Conservation (phyloP, 805 yeast genomes). For the Grigorovia transvaalensis region DNA sequence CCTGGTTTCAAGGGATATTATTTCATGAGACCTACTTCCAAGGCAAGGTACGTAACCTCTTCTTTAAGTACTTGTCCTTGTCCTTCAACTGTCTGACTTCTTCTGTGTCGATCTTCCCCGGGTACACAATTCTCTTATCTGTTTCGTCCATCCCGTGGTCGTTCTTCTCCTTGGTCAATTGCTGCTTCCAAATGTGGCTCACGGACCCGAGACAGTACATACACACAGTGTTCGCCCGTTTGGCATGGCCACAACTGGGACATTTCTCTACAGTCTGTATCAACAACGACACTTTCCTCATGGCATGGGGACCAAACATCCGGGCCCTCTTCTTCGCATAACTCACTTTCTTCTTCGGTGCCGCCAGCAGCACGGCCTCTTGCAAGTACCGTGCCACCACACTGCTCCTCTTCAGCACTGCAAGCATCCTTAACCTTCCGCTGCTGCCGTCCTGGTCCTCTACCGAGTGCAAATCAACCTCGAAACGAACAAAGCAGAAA, state of each 20-base stretch:
- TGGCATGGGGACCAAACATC: constrained; percentile 41
- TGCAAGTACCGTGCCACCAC: background rate
- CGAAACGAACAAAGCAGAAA: no score
- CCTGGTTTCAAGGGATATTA: background rate
- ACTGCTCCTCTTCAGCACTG: background rate
- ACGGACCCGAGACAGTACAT: constrained; percentile 86
- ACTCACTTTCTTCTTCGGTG: constrained; percentile 88
- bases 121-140: constrained; percentile 60
- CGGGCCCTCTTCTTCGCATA: constrained; percentile 78
- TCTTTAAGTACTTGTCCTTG: constrained; percentile 45
- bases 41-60: constrained; percentile 47
- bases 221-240: constrained; percentile 83
- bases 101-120: constrained; percentile 51
- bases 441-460: no score
- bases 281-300: constrained; percentile 38
- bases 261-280: constrained; percentile 75
- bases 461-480: no score
- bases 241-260: constrained; percentile 90
- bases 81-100: constrained; percentile 37
- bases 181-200: constrained; percentile 55
- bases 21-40: constrained; percentile 23
- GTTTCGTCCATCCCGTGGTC: constrained; percentile 35
- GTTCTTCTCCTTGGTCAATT: constrained; percentile 19
- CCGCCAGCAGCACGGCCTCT: constrained; percentile 53
- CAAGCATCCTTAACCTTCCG: no score